Conservation (phyloP, 371 early-diverging fungal species). For the Funneliformis caledonium region DNA sequence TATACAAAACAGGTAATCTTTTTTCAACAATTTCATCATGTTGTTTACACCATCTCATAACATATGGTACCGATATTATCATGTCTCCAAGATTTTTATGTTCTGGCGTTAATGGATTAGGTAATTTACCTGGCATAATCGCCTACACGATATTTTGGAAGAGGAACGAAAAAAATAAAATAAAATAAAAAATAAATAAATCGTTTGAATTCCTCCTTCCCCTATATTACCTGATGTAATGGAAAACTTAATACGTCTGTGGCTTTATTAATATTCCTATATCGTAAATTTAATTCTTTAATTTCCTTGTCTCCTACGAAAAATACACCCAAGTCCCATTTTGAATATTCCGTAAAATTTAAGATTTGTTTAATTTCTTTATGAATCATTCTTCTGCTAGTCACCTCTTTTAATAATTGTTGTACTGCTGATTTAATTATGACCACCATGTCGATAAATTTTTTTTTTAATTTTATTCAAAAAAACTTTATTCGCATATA, state of each 20-base stretch:
- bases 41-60: constrained; percentile 25
- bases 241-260: constrained; percentile 44
- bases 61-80: constrained; percentile 36
- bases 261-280: constrained; percentile 34
- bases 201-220: background rate
- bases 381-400: background rate
- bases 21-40: constrained; percentile 28
- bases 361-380: constrained; percentile 13
- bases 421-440: background rate
- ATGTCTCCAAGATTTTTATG: constrained; percentile 32
- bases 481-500: no score
- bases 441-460: background rate
- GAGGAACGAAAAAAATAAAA: background rate
- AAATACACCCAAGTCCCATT: constrained; percentile 38
- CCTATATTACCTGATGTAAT: constrained; percentile 34
- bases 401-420: background rate
- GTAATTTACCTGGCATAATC: constrained; percentile 17
- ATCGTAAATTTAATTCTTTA: constrained; percentile 32
- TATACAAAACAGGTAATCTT: constrained; percentile 38
- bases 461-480: no score
- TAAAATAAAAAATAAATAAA: background rate
- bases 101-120: constrained; percentile 14
- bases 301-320: constrained; percentile 25
- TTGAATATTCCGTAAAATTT: background rate
- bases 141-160: background rate